Evolutionary conservation across 345 rosid genomes (phyloP).

Genomic region (Salix dunnii): DNA sequence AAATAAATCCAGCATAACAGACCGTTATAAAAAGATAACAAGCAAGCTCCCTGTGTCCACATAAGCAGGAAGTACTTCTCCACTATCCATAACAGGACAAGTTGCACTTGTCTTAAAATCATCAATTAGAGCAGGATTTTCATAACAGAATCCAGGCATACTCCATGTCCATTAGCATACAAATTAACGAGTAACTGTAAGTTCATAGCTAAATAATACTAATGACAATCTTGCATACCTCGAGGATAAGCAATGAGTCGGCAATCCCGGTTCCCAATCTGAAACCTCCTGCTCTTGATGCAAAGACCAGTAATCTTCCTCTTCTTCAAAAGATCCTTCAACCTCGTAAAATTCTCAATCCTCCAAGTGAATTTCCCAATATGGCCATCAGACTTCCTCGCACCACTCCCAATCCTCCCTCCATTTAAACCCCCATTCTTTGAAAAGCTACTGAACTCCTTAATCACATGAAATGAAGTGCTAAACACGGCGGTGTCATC

Average conservation of each 20-base stretch:
- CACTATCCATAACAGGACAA: neutral
- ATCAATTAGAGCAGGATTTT: neutral
- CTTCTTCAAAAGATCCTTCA: slow-evolving; percentile 94
- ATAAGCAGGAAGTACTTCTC: slow-evolving; percentile 11
- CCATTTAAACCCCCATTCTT: slow-evolving; percentile 59
- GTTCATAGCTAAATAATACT: neutral
- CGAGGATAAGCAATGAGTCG: slow-evolving; percentile 98
- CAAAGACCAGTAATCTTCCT: slow-evolving; percentile 96
- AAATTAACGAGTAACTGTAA: neutral
- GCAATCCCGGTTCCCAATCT: slow-evolving; percentile 95
- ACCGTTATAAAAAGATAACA: slow-evolving; percentile 2
- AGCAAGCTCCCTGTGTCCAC: neutral
- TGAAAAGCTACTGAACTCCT: slow-evolving; percentile 70
- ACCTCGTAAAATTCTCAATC: slow-evolving; percentile 85
- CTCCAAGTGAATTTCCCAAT: slow-evolving; percentile 85
- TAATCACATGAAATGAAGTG: slow-evolving; percentile 88
- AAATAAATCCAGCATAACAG: slow-evolving; percentile 9
- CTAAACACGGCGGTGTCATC: slow-evolving; percentile 90
- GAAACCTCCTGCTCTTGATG: slow-evolving; percentile 97
- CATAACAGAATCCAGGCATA: neutral
- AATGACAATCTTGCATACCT: slow-evolving; percentile 48
- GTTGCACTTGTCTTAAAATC: neutral
- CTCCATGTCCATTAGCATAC: neutral
- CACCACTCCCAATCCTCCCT: slow-evolving; percentile 58
- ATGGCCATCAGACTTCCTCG: slow-evolving; percentile 85